phyloP scores from a whole-genome alignment of 805 yeast species.

The Barnettozyma wickerhamii region DNA sequence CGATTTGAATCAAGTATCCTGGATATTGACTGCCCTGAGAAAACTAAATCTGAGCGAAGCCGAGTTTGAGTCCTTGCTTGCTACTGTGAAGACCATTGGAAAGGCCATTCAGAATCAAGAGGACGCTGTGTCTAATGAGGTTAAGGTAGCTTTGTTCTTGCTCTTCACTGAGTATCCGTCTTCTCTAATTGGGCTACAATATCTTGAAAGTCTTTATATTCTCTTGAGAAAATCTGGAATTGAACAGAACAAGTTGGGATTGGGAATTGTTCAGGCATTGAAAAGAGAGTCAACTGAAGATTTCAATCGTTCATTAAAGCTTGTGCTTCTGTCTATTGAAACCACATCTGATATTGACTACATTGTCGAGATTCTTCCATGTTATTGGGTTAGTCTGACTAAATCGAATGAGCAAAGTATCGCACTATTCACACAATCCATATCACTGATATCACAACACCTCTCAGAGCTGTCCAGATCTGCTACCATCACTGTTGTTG shows the following conservation, averaged over 20 bases:
- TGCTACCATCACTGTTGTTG: neutral
- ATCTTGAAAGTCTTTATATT: conserved; percentile 32
- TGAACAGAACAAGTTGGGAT: conserved; percentile 9
- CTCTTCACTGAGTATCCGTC: conserved; percentile 22
- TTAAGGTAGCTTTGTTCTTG: conserved; percentile 27
- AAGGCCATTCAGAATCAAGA: conserved; percentile 8
- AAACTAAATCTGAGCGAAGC: conserved; percentile 11
- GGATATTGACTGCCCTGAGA: conserved; percentile 32
- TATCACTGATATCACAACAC: conserved; percentile 13
- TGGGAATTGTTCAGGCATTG: conserved; percentile 22
- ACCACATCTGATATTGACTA: conserved; percentile 12
- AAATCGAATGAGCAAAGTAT: conserved; percentile 10
- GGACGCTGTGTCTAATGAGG: conserved; percentile 4
- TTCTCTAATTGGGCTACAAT: conserved; percentile 18
- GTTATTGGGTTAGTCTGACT: conserved; percentile 10
- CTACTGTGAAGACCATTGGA: conserved; percentile 12
- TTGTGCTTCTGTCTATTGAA: conserved; percentile 17
- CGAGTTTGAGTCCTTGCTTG: conserved; percentile 10
- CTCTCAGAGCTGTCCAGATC: conserved; percentile 1
- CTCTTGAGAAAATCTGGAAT: conserved; percentile 27
- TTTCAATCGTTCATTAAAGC: conserved; percentile 17
- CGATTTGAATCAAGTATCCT: conserved; percentile 13
- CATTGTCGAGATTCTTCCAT: conserved; percentile 22
- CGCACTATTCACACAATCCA: conserved; percentile 11
- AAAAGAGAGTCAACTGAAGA: conserved; percentile 2